phyloP scores from a whole-genome alignment of 2,329 filamentous ascomycete genomes.

The Neonectria sp. region DNA sequence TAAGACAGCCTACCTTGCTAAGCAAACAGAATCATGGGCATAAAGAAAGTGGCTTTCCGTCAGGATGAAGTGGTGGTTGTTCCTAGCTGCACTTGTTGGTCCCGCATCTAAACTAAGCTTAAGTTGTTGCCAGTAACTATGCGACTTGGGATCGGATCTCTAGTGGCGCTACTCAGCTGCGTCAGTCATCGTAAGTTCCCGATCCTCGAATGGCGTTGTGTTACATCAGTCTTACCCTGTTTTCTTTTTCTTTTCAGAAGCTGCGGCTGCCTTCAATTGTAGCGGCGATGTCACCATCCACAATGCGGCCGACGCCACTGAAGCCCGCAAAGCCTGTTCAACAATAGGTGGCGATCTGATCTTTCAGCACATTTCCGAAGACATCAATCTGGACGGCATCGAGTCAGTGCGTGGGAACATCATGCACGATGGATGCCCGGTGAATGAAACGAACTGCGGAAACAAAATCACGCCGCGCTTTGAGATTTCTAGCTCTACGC shows the following conservation, averaged over 20 bases:
- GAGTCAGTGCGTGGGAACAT: neutral
- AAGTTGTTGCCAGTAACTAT: too few relatives aligned
- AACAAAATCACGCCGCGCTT: neutral
- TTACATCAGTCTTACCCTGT: too few relatives aligned
- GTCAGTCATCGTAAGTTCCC: too few relatives aligned
- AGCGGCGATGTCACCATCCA: neutral
- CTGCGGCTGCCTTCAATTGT: neutral
- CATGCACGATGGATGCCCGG: neutral
- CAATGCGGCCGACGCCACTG: neutral
- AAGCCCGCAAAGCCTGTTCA: neutral
- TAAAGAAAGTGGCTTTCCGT: too few relatives aligned
- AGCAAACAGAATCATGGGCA: too few relatives aligned
- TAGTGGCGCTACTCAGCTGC: too few relatives aligned
- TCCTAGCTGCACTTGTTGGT: too few relatives aligned
- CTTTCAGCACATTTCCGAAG: neutral
- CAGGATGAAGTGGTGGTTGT: too few relatives aligned
- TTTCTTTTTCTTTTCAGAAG: slow-evolving; percentile 6
- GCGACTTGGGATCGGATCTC: too few relatives aligned
- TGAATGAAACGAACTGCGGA: neutral
- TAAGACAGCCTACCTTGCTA: too few relatives aligned
- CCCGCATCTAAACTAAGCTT: too few relatives aligned
- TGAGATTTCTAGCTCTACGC: slow-evolving; percentile 4
- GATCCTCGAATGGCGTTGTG: too few relatives aligned
- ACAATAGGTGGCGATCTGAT: neutral
- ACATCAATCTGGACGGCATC: slow-evolving; percentile 2